These are phyloP conservation scores for Aspergillus tubingensis DNA, from an alignment of 2,329 filamentous ascomycete genomes.

Conservation along the genomic window DNA sequence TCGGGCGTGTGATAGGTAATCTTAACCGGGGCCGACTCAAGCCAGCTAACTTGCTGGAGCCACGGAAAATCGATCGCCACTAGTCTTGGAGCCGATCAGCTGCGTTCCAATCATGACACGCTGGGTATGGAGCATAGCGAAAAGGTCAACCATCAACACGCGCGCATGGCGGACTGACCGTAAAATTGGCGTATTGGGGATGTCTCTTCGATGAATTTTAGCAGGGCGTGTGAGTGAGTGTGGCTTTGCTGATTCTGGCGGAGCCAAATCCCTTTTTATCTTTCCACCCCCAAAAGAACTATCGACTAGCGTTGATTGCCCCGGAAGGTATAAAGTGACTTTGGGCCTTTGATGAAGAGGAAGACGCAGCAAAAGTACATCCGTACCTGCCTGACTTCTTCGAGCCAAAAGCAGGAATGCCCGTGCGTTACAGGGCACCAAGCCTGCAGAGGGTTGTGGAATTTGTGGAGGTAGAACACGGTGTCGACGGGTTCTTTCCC, in stretches of 20 bases:
- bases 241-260: neutral
- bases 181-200: slow-evolving; percentile 1
- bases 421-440: slow-evolving; percentile 2
- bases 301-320: neutral
- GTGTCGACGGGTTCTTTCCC: neutral
- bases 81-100: slow-evolving; percentile 15
- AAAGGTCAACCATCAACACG: neutral
- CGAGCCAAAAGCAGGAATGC: slow-evolving; percentile 8
- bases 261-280: neutral
- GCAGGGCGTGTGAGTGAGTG: neutral
- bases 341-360: neutral
- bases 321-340: neutral
- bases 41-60: slow-evolving; percentile 11
- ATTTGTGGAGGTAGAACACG: neutral
- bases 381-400: slow-evolving; percentile 1
- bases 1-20: slow-evolving; percentile 13
- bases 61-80: slow-evolving; percentile 23
- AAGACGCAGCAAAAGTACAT: neutral
- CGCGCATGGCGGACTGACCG: neutral
- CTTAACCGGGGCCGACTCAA: slow-evolving; percentile 9
- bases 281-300: neutral
- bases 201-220: neutral
- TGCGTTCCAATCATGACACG: slow-evolving; percentile 2
- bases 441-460: slow-evolving; percentile 1
- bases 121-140: neutral